A percentile compares a stretch with the other conserved stretches of the same genome.
Evolutionary conservation across 169 alveolate species (phyloP).

Genomic region (Ichthyophthirius multifiliis): DNA sequence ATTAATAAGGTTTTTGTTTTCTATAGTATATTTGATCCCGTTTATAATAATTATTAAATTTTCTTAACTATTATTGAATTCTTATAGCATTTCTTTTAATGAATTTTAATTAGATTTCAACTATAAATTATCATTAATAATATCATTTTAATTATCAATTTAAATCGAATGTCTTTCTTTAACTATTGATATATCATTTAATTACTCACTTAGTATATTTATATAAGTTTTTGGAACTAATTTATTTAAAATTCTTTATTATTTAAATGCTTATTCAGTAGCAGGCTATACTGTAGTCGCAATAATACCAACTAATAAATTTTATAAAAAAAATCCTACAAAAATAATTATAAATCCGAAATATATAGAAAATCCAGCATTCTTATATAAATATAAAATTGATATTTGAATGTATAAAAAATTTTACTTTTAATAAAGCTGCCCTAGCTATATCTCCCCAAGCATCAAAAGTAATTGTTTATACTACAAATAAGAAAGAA

Average conservation of each 20-base stretch:
- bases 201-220: neutral
- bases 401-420: neutral
- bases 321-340: neutral
- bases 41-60: too few species aligned
- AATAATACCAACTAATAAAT: neutral
- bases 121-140: too few species aligned
- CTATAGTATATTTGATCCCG: too few species aligned
- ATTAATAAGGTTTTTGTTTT: too few species aligned
- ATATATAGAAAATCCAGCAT: neutral
- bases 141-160: too few species aligned
- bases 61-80: too few species aligned
- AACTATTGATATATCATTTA: too few species aligned
- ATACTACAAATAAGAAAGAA: neutral
- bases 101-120: too few species aligned
- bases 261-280: neutral
- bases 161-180: too few species aligned
- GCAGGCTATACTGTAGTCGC: conserved; percentile 9
- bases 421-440: neutral
- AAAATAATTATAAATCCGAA: neutral
- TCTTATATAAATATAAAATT: neutral
- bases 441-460: conserved; percentile 11
- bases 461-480: conserved; percentile 9
- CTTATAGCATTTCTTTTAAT: too few species aligned
- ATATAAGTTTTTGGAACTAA: neutral
- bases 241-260: neutral